A percentile compares a stretch with the other conserved stretches of the same genome.
Evolutionary conservation across 108 stramenopile species (phyloP).

Genomic region (Chaetoceros muelleri): DNA sequence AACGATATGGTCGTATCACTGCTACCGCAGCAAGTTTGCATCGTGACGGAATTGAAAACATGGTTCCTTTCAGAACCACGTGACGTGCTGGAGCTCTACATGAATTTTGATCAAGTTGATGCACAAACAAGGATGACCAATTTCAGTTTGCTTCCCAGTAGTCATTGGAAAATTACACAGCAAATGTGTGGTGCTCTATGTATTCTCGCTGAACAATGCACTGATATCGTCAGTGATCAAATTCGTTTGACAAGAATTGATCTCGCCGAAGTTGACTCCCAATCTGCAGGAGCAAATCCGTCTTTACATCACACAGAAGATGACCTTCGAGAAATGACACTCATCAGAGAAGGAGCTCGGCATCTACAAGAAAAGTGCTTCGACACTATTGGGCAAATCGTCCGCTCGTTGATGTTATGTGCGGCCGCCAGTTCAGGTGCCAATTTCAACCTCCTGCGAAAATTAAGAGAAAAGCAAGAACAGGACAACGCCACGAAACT

Average conservation of each 20-base stretch:
- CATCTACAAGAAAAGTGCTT: conserved; percentile 52
- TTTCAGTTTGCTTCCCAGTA: conserved; percentile 28
- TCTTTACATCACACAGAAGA: conserved; percentile 5
- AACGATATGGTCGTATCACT: conserved; percentile 29
- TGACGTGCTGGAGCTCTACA: conserved; percentile 53
- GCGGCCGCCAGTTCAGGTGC: conserved; percentile 6
- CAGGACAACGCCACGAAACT: background rate
- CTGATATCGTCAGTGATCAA: conserved; percentile 59
- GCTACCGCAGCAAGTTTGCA: conserved; percentile 61
- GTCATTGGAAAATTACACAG: conserved; percentile 54
- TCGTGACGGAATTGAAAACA: conserved; percentile 49
- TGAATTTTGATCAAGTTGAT: conserved; percentile 69
- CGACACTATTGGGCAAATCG: conserved; percentile 52
- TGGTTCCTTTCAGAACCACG: conserved; percentile 67
- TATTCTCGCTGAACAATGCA: conserved; percentile 58
- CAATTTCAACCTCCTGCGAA: background rate
- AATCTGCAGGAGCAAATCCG: conserved; percentile 12
- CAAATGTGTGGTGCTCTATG: conserved; percentile 59
- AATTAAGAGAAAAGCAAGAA: background rate
- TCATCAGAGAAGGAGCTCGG: conserved; percentile 52
- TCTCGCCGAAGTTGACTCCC: conserved; percentile 9
- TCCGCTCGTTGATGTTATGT: conserved; percentile 39
- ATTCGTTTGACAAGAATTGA: conserved; percentile 30
- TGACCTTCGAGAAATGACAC: conserved; percentile 18
- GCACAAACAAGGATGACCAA: conserved; percentile 11